Evolutionary conservation across 768 basidiomycete genomes (phyloP).

Genomic region (Galerina marginata): DNA sequence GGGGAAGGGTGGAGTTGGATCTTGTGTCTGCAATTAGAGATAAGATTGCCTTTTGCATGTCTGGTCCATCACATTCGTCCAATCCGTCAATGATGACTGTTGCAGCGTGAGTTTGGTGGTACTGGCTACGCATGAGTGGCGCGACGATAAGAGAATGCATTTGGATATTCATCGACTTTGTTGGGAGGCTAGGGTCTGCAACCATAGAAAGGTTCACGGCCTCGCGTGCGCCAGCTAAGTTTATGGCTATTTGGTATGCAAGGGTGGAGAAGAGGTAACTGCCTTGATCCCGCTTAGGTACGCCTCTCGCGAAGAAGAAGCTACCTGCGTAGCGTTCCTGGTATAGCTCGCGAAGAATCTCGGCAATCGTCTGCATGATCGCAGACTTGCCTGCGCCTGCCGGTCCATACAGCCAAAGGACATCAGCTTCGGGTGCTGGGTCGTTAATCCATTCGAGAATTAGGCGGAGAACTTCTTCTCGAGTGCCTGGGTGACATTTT

Average conservation of each 20-base stretch:
- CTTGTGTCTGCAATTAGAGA: constrained; percentile 6
- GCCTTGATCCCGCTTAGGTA: constrained; percentile 12
- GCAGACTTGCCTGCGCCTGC: constrained; percentile 27
- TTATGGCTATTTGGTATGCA: constrained; percentile 26
- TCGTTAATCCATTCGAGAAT: constrained; percentile 18
- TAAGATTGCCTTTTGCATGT: constrained; percentile 22
- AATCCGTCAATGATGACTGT: constrained; percentile 32
- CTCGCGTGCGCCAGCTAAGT: constrained; percentile 1
- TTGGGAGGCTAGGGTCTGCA: constrained; percentile 13
- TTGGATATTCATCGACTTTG: constrained; percentile 16
- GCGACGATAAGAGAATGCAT: constrained; percentile 15
- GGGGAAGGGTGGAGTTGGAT: not conserved
- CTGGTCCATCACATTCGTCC: constrained; percentile 24
- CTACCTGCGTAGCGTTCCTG: not conserved
- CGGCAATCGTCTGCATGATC: constrained; percentile 22
- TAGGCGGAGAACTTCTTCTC: constrained; percentile 7
- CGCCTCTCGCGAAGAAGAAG: constrained; percentile 20
- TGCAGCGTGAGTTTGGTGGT: not conserved
- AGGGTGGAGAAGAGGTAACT: constrained; percentile 18
- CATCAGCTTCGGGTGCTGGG: not conserved
- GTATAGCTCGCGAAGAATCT: not conserved
- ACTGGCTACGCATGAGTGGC: not conserved
- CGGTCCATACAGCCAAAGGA: constrained; percentile 27
- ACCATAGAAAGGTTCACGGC: constrained; percentile 11
- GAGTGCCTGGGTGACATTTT: constrained; percentile 23